phyloP scores from a whole-genome alignment of 1,139 yeast genomes.

The Blastobotrys illinoisensis region DNA sequence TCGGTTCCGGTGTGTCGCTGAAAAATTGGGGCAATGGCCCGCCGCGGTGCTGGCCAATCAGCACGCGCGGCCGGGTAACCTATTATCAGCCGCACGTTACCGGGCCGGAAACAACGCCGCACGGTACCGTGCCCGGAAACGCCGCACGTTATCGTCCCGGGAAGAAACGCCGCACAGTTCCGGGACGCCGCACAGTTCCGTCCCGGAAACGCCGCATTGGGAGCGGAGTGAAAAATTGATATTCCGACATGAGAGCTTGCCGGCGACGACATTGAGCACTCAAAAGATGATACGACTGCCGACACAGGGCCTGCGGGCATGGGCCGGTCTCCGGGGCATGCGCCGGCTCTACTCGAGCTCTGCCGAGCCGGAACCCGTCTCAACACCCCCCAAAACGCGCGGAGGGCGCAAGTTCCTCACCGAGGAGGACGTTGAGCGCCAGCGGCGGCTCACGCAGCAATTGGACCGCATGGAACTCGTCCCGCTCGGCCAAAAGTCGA shows the following conservation, averaged over 20 bases:
- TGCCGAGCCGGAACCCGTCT: conserved; percentile 7
- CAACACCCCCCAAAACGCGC: conserved; percentile 5
- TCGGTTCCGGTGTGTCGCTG: background rate
- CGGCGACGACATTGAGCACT: too few species aligned
- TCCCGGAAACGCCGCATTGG: background rate
- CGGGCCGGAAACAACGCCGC: too few species aligned
- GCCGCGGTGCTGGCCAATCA: background rate
- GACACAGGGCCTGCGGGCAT: background rate
- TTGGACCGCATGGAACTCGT: conserved; percentile 19
- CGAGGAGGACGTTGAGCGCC: conserved; percentile 6
- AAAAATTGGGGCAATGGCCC: background rate
- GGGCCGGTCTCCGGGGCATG: background rate
- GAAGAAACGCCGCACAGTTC: too few species aligned
- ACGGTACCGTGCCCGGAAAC: too few species aligned
- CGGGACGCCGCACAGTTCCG: too few species aligned
- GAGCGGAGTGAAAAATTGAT: background rate
- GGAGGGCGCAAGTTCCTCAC: conserved; percentile 8
- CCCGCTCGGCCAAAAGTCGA: conserved; percentile 26
- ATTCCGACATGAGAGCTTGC: too few species aligned
- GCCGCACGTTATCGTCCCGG: too few species aligned
- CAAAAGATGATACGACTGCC: too few species aligned
- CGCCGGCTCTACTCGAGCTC: background rate
- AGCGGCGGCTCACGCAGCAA: conserved; percentile 3
- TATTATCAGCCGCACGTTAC: background rate
- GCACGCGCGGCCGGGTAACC: background rate